These are phyloP conservation scores for Thermoascus crustaceus DNA, from an alignment of 2,329 filamentous ascomycete genomes.

Conservation along the genomic window DNA sequence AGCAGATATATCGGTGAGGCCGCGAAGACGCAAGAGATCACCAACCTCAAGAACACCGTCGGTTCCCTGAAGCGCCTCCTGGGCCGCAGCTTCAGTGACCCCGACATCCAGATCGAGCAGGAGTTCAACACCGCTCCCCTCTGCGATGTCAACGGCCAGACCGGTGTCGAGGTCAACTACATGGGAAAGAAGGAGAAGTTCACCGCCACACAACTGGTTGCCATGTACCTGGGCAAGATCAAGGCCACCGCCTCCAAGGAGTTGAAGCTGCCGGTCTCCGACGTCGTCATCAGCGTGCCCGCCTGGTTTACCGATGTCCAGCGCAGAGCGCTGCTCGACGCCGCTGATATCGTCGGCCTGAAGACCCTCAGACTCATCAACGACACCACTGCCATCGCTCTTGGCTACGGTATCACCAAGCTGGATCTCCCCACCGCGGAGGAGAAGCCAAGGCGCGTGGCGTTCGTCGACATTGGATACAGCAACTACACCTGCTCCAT, in stretches of 20 bases:
- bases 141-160: conserved; percentile 85
- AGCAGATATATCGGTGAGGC: conserved; percentile 88
- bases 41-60: conserved; percentile 99
- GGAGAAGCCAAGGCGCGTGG: conserved; percentile 84
- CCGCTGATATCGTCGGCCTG: conserved; percentile 84
- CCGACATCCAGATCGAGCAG: conserved; percentile 89
- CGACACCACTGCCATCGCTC: conserved; percentile 90
- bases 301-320: conserved; percentile 96
- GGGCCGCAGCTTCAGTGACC: conserved; percentile 77
- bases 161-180: conserved; percentile 89
- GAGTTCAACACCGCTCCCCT: conserved; percentile 79
- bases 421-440: conserved; percentile 79
- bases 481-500: conserved; percentile 92
- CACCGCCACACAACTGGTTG: conserved; percentile 84
- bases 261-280: conserved; percentile 82
- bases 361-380: conserved; percentile 94
- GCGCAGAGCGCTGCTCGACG: conserved; percentile 80
- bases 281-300: conserved; percentile 88
- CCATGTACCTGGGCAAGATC: conserved; percentile 94
- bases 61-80: conserved; percentile 84
- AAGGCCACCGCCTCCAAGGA: conserved; percentile 79
- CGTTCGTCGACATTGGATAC: conserved; percentile 91
- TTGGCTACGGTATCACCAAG: conserved; percentile 98
- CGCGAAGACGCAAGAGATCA: conserved; percentile 98
- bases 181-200: conserved; percentile 92